These are phyloP conservation scores for Arbutus unedo DNA, from an alignment of 148 eudicot genomes.

Conservation along the genomic window DNA sequence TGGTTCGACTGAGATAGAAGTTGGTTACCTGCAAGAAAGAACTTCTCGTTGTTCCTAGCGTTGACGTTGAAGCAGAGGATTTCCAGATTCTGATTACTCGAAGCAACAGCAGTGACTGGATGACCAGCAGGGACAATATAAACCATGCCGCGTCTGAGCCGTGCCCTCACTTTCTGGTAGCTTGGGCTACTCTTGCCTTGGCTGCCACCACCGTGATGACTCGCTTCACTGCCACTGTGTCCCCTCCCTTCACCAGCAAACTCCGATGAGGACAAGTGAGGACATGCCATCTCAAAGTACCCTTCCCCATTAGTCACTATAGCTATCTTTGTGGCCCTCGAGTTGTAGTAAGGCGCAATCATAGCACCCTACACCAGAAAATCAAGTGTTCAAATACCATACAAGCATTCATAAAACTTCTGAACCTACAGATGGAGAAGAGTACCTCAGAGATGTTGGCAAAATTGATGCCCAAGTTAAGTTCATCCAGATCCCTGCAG, in stretches of 20 bases:
- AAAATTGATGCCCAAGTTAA: slow-evolving; percentile 42
- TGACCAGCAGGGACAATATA: slow-evolving; percentile 74
- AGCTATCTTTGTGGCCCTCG: slow-evolving; percentile 61
- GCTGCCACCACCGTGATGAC: slow-evolving; percentile 7
- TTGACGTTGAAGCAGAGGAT: slow-evolving; percentile 57
- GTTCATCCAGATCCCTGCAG: slow-evolving; percentile 39
- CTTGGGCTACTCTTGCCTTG: slow-evolving; percentile 29
- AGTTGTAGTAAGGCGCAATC: slow-evolving; percentile 55
- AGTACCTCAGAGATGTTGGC: slow-evolving; percentile 65
- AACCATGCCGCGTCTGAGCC: slow-evolving; percentile 46
- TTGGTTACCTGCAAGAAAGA: slow-evolving; percentile 52
- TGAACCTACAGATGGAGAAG: too few relatives aligned
- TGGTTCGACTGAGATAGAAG: too few relatives aligned
- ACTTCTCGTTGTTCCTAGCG: slow-evolving; percentile 42
- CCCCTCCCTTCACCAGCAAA: not conserved
- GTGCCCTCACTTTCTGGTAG: slow-evolving; percentile 46
- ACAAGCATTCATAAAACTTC: too few relatives aligned
- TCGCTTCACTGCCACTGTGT: not conserved
- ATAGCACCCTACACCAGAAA: slow-evolving; percentile 43
- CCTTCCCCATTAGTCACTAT: slow-evolving; percentile 59
- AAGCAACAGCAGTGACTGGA: slow-evolving; percentile 60
- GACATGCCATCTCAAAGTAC: slow-evolving; percentile 77
- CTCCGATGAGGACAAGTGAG: slow-evolving; percentile 42
- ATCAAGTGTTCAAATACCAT: too few relatives aligned
- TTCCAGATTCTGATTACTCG: slow-evolving; percentile 49